Evolutionary conservation across 768 basidiomycete genomes (phyloP), one percentile per base, ranked within the genome.

Genomic region (Russula virescens): DNA sequence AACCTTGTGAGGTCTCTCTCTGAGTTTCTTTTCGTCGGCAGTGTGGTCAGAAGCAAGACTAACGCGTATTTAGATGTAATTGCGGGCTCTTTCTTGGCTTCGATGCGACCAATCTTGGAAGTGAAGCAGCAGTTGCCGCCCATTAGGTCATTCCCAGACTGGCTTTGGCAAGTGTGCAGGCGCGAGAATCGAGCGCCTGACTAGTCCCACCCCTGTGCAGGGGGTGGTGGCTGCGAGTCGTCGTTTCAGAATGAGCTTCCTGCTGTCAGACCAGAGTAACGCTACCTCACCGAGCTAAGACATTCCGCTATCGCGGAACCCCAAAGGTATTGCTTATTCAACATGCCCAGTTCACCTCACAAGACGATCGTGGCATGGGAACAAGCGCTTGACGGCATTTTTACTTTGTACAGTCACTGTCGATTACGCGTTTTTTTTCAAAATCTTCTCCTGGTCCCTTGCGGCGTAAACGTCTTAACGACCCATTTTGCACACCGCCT

Each of bases 371-470:
- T 55, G 28, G 35, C 34, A 62, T 58, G 56, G 45, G 61, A 62
- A 58, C 50, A 28, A n/a, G 26, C 23, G 18, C 46, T 16, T 50
- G 55, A 62, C 40, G 49, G 61, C 50, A 40, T 58, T 38, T 55
- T 38, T 31, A 19, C 26, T 23, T 34, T 28, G 25, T 45, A 14
- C 25, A 7, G 21, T 34, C n/a, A 6, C 19, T 55, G 49, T 55
- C 48, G 38, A 56, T 51, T 19, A 43, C 42, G 13, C 42, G 51
- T 11, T 9, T 13, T 16, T 14, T 18, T 47, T 51, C n/a, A n/a
- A n/a, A n/a, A n/a, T n/a, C n/a, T 18, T 57, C 50, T 52, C 61
- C 55, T 52, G 55, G 55, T 58, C 34, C 61, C 56, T 58, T 58
- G 34, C 55, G 48, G 50, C 35, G 45, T 34, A 53, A 38, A 35